These are phyloP conservation scores for Myriosclerotinia scirpicola DNA, from an alignment of 2,329 filamentous ascomycete species.

Conservation along the genomic window DNA sequence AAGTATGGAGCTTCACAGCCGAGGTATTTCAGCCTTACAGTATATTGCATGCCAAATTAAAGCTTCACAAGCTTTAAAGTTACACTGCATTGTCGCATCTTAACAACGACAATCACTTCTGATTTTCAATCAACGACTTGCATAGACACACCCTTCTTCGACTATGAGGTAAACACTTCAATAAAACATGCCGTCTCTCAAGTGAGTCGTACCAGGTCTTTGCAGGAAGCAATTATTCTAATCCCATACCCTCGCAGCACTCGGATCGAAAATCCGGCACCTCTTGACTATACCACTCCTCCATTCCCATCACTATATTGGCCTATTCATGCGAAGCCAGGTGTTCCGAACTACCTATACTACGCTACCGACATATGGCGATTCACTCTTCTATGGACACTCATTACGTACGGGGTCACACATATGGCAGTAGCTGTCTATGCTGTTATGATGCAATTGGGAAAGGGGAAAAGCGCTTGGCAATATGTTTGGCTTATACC, in stretches of 20 bases:
- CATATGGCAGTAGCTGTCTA: conserved; percentile 58
- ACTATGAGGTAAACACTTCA: neutral
- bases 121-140: neutral
- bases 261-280: conserved; percentile 35
- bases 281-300: conserved; percentile 57
- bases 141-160: neutral
- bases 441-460: conserved; percentile 58
- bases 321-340: conserved; percentile 49
- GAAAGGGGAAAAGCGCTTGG: conserved; percentile 40
- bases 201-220: conserved; percentile 25
- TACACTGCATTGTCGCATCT: conserved; percentile 8
- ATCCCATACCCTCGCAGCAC: conserved; percentile 29
- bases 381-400: conserved; percentile 68
- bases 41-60: neutral
- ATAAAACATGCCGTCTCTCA: conserved; percentile 28
- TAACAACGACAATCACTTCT: neutral
- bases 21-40: conserved; percentile 18
- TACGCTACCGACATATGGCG: conserved; percentile 64
- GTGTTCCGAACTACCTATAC: conserved; percentile 54
- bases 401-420: conserved; percentile 62
- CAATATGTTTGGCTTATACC: conserved; percentile 56
- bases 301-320: conserved; percentile 69
- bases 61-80: neutral
- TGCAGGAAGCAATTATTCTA: neutral
- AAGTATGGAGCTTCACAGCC: neutral